Base-by-base conservation (phyloP, 148 eudicot species). In the Limonium bicolor region DNA sequence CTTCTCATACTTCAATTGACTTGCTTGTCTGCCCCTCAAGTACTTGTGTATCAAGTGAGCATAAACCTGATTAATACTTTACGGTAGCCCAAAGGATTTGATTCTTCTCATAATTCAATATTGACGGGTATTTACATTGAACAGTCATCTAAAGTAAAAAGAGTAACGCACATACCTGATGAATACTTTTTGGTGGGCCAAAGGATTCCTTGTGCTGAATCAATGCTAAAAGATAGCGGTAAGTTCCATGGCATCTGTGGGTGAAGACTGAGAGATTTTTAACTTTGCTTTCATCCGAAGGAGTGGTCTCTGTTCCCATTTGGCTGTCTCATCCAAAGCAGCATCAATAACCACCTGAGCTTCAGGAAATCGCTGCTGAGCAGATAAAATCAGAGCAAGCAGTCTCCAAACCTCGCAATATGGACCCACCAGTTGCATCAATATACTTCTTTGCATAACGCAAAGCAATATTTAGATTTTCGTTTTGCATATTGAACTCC, bases 281-380 rank as follows among this genome's bases (percentile, higher is more conserved):
- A 90, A 71, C 72, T 90, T 85, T 47, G 94, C 99, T 64, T 85
- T 85, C 69, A 78, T 64, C 66, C 93, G 69, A 17, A 90, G 93
- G 19, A 90, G 73, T 1, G 85, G 82, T 37, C 82, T 83, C 59
- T 85, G 99, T 56, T 90, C 95, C 99, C 95, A 90, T 57, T 81
- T 90, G 33, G 81, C 76, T 50, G 95, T 90, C 74, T 90, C 99
- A 27, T 90, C 99, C 56, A 85, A 71, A 53, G 95, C 99, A 24
- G 99, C 88, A 76, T 85, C 94, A 50, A 54, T 76, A 19, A 90
- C 95, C 58, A 76, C 88, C 68, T 70, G 75, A 2, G 95, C 95
- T 61, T 90, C 99, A 4, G 77, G 60, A 62, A 65, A 84, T 41
- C 85, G 72, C 58, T 73, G 73, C 40, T 80, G 95, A 52, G 95